phyloP scores from a whole-genome alignment of 345 rosid genomes.

The Gossypium bickii region DNA sequence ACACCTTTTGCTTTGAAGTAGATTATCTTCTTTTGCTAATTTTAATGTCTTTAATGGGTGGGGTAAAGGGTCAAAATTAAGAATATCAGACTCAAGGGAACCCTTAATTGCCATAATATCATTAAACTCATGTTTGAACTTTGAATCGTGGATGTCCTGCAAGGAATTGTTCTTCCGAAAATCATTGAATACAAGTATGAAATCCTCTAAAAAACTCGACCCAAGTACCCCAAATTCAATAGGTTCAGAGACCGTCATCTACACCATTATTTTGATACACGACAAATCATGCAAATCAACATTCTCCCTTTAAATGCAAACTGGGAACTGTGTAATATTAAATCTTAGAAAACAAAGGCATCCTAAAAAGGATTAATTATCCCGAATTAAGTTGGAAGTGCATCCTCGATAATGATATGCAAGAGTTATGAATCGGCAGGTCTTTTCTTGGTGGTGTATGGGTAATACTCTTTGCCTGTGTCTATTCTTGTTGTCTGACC shows the following conservation, averaged over 20 bases:
- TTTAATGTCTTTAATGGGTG: no score
- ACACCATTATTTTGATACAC: background rate
- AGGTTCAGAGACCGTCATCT: conserved; percentile 7
- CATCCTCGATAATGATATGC: conserved; percentile 7
- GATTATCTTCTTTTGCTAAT: no score
- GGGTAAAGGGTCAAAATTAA: no score
- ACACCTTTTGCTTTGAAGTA: no score
- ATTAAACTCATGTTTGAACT: no score
- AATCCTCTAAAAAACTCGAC: no score
- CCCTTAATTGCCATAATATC: no score
- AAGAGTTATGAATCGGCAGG: conserved; percentile 45
- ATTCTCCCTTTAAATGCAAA: conserved; percentile 11
- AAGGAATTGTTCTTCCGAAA: no score
- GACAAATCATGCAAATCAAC: conserved; percentile 25
- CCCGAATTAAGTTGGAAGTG: conserved; percentile 4
- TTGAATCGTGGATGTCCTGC: no score
- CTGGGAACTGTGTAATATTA: conserved; percentile 30
- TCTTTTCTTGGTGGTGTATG: conserved; percentile 87
- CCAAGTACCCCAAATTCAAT: background rate
- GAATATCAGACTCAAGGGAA: no score
- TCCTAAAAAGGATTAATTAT: conserved; percentile 1
- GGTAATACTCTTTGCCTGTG: conserved; percentile 84
- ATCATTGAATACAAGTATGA: no score
- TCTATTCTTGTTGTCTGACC: conserved; percentile 92
- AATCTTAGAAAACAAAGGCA: conserved; percentile 39